phyloP scores from a whole-genome alignment of 345 rosid genomes.

The Pistacia atlantica region DNA sequence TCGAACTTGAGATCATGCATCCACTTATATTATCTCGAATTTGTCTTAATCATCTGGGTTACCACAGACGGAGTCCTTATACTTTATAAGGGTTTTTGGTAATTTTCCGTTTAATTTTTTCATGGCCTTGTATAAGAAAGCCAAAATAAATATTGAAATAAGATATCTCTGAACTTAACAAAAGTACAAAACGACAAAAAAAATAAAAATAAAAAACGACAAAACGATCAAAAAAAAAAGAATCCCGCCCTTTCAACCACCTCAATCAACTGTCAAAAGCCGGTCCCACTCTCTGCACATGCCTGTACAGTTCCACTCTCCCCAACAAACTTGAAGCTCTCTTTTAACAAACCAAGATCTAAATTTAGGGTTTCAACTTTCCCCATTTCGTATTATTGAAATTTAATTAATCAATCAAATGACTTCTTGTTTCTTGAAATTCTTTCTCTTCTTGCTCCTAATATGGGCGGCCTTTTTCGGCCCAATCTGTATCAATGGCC shows the following conservation, averaged over 20 bases:
- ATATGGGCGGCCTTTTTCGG: conserved; percentile 27
- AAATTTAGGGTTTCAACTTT: conserved; percentile 1
- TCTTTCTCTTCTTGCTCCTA: conserved; percentile 34
- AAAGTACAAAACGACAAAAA: not conserved
- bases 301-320: conserved; percentile 10
- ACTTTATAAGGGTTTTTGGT: too few relatives aligned
- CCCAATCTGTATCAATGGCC: conserved; percentile 39
- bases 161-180: too few relatives aligned
- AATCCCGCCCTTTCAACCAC: conserved; percentile 22
- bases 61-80: too few relatives aligned
- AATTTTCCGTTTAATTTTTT: too few relatives aligned
- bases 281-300: conserved; percentile 25
- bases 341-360: not conserved
- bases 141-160: too few relatives aligned
- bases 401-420: too few relatives aligned
- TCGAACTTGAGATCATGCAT: too few relatives aligned
- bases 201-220: not conserved
- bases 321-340: not conserved
- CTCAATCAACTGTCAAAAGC: conserved; percentile 10
- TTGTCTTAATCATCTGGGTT: too few relatives aligned
- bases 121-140: too few relatives aligned
- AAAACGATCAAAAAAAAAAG: not conserved
- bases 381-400: not conserved
- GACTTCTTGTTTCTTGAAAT: conserved; percentile 27
- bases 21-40: too few relatives aligned